Percentiles rank a stretch among this genome's conserved stretches.
phyloP scores from a whole-genome alignment of 1,139 yeast genomes.

The Geotrichum siamense region DNA sequence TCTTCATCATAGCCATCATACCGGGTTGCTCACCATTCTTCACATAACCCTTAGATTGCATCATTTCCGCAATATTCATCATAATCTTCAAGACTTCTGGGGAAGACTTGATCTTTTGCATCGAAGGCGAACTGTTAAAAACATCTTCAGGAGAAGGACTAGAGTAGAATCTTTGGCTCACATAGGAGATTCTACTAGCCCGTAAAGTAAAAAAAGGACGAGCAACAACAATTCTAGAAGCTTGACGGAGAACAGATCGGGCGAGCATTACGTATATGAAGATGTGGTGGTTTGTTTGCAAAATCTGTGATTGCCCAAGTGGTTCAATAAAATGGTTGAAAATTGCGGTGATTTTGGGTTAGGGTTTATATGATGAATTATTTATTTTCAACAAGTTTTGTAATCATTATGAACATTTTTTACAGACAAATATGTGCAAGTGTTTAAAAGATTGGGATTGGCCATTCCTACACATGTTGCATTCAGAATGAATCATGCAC shows the following conservation, averaged over 20 bases:
- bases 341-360: no score
- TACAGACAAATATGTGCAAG: no score
- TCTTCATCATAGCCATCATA: slow-evolving; percentile 17
- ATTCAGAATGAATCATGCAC: no score
- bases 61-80: slow-evolving; percentile 16
- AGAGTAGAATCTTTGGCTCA: slow-evolving; percentile 1
- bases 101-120: slow-evolving; percentile 12
- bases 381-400: no score
- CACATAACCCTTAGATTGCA: slow-evolving; percentile 16
- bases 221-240: slow-evolving; percentile 5
- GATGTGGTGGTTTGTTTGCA: no score
- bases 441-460: no score
- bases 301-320: no score
- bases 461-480: no score
- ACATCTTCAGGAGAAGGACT: slow-evolving; percentile 11
- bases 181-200: not conserved
- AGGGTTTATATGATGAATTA: no score
- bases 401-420: no score
- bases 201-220: not conserved
- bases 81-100: slow-evolving; percentile 16
- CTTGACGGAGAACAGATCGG: slow-evolving; percentile 10
- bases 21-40: slow-evolving; percentile 18
- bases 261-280: no score
- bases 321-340: no score
- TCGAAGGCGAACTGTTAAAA: slow-evolving; percentile 11